A percentile compares a stretch with the other conserved stretches of the same genome.
These are phyloP conservation scores for Eutypella sp. DNA, from an alignment of 2,329 filamentous ascomycete genomes.

Conservation along the genomic window DNA sequence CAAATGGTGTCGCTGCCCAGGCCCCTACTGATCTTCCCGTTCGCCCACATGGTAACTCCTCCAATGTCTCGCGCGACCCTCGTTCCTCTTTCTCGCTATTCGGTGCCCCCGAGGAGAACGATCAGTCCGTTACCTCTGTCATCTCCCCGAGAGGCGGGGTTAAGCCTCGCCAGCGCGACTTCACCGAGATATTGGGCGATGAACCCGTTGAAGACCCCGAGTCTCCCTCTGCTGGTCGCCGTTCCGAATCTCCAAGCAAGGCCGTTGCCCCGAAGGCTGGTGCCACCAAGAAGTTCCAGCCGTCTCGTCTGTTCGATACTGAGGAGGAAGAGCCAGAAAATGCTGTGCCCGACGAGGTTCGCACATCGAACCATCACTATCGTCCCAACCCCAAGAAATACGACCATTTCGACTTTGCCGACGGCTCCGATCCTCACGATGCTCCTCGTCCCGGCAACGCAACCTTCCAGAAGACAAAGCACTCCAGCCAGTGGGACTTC, in stretches of 20 bases:
- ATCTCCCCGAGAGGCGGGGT: constrained; percentile 58
- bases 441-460: constrained; percentile 36
- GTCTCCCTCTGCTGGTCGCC: constrained; percentile 37
- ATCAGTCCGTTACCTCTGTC: constrained; percentile 43
- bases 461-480: constrained; percentile 52
- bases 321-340: constrained; percentile 43
- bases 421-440: constrained; percentile 53
- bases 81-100: constrained; percentile 74
- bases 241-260: constrained; percentile 32
- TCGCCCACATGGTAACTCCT: constrained; percentile 48
- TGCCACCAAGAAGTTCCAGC: constrained; percentile 56
- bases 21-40: constrained; percentile 32
- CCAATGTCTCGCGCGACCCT: constrained; percentile 54
- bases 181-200: constrained; percentile 67
- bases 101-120: constrained; percentile 59
- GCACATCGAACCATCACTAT: constrained; percentile 40
- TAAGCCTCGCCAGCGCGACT: constrained; percentile 60
- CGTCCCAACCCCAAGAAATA: constrained; percentile 75
- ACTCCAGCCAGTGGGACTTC: constrained; percentile 78
- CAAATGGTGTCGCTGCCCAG: constrained; percentile 29
- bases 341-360: constrained; percentile 36
- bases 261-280: constrained; percentile 47
- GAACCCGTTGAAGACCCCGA: constrained; percentile 35
- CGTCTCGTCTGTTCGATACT: constrained; percentile 60
- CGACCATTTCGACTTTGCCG: constrained; percentile 78